Percentiles rank a stretch among this genome's conserved stretches.
These are phyloP conservation scores for Pelargonium nanum DNA, from an alignment of 345 rosid species.

Conservation along the genomic window DNA sequence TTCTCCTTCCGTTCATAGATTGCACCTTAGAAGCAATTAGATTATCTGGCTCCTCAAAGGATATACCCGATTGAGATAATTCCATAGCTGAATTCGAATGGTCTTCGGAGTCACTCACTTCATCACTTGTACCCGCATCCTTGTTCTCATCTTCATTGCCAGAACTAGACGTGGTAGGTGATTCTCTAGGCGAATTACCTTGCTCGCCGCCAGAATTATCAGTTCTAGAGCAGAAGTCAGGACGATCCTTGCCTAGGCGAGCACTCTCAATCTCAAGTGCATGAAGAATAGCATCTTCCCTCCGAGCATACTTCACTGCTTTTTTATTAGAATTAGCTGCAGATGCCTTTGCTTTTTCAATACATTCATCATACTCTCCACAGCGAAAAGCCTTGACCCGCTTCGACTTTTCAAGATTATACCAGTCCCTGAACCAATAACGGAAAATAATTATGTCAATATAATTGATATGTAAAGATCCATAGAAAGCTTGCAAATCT, in stretches of 20 bases:
- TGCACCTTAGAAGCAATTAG: slow-evolving; percentile 36
- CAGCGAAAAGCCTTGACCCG: slow-evolving; percentile 95
- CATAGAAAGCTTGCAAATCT: slow-evolving; percentile 1
- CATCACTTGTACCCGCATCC: slow-evolving; percentile 30
- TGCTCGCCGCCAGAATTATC: slow-evolving; percentile 25
- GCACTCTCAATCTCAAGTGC: slow-evolving; percentile 88
- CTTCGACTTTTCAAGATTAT: slow-evolving; percentile 88
- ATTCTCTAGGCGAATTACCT: slow-evolving; percentile 36
- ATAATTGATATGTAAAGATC: slow-evolving; percentile 5
- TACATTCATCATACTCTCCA: slow-evolving; percentile 78
- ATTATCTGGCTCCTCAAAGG: slow-evolving; percentile 54
- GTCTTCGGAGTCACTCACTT: slow-evolving; percentile 28
- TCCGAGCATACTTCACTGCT: slow-evolving; percentile 71
- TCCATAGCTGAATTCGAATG: slow-evolving; percentile 44
- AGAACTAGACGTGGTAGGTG: slow-evolving; percentile 37
- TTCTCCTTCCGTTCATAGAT: slow-evolving; percentile 47
- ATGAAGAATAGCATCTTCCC: slow-evolving; percentile 88
- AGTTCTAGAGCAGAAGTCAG: slow-evolving; percentile 25
- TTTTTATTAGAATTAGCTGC: slow-evolving; percentile 61
- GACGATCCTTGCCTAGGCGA: slow-evolving; percentile 45
- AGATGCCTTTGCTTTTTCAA: slow-evolving; percentile 75
- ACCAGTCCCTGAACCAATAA: slow-evolving; percentile 72
- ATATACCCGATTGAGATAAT: slow-evolving; percentile 54
- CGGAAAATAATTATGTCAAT: slow-evolving; percentile 4
- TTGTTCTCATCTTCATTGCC: slow-evolving; percentile 38